Evolutionary conservation across 805 yeast genomes (phyloP).

Genomic region (Candida silvatica): DNA sequence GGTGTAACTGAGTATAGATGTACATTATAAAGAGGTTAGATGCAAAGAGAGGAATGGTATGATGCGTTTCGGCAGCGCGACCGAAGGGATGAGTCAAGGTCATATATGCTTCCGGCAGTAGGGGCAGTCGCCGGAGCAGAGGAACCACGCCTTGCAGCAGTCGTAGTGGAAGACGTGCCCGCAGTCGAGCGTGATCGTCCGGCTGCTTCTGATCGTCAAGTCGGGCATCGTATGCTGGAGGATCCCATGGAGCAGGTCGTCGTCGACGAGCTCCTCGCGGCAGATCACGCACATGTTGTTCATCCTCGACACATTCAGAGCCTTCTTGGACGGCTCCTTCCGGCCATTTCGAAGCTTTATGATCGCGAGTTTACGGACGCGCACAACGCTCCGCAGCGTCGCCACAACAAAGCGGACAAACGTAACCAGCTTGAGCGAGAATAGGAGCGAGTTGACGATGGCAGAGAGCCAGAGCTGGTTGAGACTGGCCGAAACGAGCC

Average conservation of each 20-base stretch:
- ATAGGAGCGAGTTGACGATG: conserved; percentile 8
- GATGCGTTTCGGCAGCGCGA: too few species aligned
- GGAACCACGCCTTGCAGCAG: conserved; percentile 14
- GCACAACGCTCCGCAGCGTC: conserved; percentile 8
- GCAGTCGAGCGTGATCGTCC: conserved; percentile 7
- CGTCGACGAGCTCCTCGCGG: conserved; percentile 6
- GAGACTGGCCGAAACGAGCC: conserved; percentile 4
- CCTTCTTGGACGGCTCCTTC: conserved; percentile 2
- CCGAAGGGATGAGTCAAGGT: too few species aligned
- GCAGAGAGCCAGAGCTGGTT: conserved; percentile 8
- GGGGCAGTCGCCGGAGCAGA: conserved; percentile 10
- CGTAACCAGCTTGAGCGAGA: conserved; percentile 10
- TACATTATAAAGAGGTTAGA: too few species aligned
- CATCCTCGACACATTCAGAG: not conserved
- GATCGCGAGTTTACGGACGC: conserved; percentile 11
- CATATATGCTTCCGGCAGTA: conserved; percentile 12
- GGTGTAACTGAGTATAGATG: too few species aligned
- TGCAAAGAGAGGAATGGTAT: too few species aligned
- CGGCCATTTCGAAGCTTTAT: conserved; percentile 3
- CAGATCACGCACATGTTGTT: conserved; percentile 14
- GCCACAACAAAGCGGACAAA: conserved; percentile 9
- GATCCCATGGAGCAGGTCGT: not conserved
- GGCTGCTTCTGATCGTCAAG: not conserved
- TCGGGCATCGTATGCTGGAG: not conserved
- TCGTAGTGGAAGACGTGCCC: conserved; percentile 11